Evolutionary conservation across 228 moss, liverwort and hornwort species (phyloP).

Genomic region (Sphagnum fallax): DNA sequence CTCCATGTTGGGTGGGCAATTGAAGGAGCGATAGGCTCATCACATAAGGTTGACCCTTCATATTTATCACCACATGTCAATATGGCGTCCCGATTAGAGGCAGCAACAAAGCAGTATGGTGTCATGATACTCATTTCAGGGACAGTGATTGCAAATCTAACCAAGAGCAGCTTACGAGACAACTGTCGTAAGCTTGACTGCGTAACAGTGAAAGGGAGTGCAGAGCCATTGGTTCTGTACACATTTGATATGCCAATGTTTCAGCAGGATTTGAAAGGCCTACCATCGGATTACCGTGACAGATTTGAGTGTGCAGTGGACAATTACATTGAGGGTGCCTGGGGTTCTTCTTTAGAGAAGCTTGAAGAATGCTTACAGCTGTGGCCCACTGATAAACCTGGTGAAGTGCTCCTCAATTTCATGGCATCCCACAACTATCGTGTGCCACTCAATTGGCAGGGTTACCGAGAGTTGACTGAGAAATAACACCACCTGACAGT

Average conservation of each 20-base stretch:
- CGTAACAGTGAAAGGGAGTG: constrained; percentile 92
- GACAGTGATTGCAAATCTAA: constrained; percentile 81
- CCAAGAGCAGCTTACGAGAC: constrained; percentile 78
- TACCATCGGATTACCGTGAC: constrained; percentile 68
- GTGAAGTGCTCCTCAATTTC: constrained; percentile 67
- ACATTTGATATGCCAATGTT: constrained; percentile 90
- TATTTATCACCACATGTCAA: constrained; percentile 98
- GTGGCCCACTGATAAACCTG: constrained; percentile 94
- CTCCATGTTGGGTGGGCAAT: constrained; percentile 98
- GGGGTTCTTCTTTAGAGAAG: constrained; percentile 74
- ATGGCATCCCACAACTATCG: constrained; percentile 88
- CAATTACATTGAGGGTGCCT: constrained; percentile 83
- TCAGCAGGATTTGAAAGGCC: constrained; percentile 78
- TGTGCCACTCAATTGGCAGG: constrained; percentile 69
- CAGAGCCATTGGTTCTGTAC: constrained; percentile 76
- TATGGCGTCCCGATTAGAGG: constrained; percentile 85
- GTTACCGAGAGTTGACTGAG: constrained; percentile 84
- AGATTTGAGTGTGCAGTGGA: constrained; percentile 88
- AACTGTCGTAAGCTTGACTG: constrained; percentile 87
- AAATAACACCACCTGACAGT: constrained; percentile 20
- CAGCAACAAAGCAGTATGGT: constrained; percentile 94
- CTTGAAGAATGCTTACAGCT: constrained; percentile 75
- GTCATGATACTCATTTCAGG: constrained; percentile 92
- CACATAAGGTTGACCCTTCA: constrained; percentile 92
- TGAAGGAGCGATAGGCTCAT: constrained; percentile 94